Conservation (phyloP, 345 rosid genomes). For the Nephelium lappaceum region DNA sequence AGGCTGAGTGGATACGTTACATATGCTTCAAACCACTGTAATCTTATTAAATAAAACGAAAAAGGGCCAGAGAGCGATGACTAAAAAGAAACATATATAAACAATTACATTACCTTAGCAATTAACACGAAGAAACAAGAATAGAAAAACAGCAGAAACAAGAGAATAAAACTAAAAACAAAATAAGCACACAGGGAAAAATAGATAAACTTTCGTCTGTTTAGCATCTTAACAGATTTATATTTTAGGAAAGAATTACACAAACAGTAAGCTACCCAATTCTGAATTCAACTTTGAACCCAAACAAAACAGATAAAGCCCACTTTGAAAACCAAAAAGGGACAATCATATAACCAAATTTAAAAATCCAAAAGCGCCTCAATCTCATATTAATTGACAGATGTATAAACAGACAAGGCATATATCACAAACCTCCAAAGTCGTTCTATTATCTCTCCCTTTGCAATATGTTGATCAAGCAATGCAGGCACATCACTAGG, state of each 20-base stretch:
- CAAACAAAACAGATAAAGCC: too few relatives aligned
- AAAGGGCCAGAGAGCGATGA: background rate
- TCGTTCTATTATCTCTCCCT: constrained; percentile 69
- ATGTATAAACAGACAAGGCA: constrained; percentile 9
- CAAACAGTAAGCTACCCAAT: background rate
- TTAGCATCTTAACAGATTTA: background rate
- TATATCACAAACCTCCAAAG: constrained; percentile 70
- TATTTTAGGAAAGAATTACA: background rate
- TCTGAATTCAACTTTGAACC: too few relatives aligned
- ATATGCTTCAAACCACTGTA: background rate
- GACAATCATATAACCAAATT: background rate
- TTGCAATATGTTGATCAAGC: constrained; percentile 85
- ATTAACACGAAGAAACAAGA: background rate
- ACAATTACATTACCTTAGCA: background rate
- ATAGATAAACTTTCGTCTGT: background rate
- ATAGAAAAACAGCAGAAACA: background rate
- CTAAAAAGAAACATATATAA: background rate
- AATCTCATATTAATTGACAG: background rate
- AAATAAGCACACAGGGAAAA: background rate
- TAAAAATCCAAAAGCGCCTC: constrained; percentile 7
- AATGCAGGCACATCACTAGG: constrained; percentile 85
- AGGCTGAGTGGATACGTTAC: background rate
- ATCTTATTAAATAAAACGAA: background rate
- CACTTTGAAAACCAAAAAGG: background rate
- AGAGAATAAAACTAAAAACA: background rate